Conservation (phyloP, 305 asterid genomes). For the Fraxinus baroniana region DNA sequence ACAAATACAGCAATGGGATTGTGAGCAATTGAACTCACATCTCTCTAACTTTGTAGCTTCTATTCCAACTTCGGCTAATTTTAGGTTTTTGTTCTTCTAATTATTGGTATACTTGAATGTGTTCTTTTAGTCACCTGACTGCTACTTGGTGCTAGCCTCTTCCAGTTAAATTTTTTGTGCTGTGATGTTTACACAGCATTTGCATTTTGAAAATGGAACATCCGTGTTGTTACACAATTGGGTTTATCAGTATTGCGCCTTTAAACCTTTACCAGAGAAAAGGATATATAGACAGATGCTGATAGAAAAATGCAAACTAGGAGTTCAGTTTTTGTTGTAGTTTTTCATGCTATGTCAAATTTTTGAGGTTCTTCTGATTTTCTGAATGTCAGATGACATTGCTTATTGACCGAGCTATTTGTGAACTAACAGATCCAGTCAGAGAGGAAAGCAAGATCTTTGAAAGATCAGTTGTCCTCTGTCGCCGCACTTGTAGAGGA, state of each 20-base stretch:
- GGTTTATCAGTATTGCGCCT: not conserved
- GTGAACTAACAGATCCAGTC: conserved; percentile 45
- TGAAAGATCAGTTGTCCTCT: conserved; percentile 71
- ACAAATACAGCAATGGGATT: not conserved
- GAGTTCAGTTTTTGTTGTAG: not conserved
- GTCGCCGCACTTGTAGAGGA: conserved; percentile 72
- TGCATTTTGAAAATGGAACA: not conserved
- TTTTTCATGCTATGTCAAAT: not conserved
- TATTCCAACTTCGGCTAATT: not conserved
- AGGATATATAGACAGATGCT: not conserved
- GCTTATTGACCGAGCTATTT: conserved; percentile 13
- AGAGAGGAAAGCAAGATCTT: conserved; percentile 53
- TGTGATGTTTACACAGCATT: not conserved
- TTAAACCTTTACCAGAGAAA: not conserved
- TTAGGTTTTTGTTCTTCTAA: not conserved
- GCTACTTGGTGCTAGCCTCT: not conserved
- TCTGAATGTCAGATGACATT: conserved; percentile 1
- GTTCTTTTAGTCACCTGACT: not conserved
- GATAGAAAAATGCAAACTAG: not conserved
- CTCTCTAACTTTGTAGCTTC: not conserved
- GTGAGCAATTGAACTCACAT: not conserved
- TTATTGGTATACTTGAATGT: not conserved
- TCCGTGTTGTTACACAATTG: not conserved
- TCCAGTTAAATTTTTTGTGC: not conserved
- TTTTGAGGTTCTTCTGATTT: not conserved